Evolutionary conservation across 306 rosid species (phyloP).

Genomic region (Pyrus bretschneideri): DNA sequence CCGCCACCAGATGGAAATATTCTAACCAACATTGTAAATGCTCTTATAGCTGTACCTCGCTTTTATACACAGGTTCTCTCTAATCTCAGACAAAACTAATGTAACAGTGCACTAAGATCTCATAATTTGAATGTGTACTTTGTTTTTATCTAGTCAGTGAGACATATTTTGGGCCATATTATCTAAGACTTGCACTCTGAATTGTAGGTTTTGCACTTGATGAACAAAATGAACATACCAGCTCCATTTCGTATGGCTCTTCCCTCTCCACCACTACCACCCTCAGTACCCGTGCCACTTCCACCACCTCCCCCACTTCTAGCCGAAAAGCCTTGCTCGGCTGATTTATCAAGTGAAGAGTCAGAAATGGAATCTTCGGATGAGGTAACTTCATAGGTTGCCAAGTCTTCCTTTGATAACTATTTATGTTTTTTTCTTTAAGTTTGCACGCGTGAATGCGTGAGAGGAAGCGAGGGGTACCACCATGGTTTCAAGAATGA

Average conservation of each 20-base stretch:
- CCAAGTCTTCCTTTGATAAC: not conserved
- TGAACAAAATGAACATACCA: constrained; percentile 98
- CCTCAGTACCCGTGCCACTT: constrained; percentile 47
- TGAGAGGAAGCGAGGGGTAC: not conserved
- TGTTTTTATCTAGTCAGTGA: constrained; percentile 9
- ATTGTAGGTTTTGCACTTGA: constrained; percentile 80
- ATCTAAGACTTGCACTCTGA: constrained; percentile 13
- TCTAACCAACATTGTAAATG: constrained; percentile 83
- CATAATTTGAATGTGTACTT: constrained; percentile 8
- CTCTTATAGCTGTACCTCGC: constrained; percentile 91
- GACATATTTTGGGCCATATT: constrained; percentile 7
- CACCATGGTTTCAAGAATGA: not conserved
- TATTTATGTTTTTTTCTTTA: not conserved
- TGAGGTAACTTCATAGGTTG: constrained; percentile 50
- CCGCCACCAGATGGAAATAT: constrained; percentile 98
- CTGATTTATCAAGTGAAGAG: constrained; percentile 65
- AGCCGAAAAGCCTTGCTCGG: constrained; percentile 28
- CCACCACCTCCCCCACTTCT: constrained; percentile 42
- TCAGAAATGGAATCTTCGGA: constrained; percentile 97
- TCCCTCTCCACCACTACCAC: constrained; percentile 94
- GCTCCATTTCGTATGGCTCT: constrained; percentile 94
- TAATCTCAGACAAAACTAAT: constrained; percentile 8
- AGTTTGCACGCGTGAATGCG: too few species aligned
- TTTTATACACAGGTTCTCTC: constrained; percentile 80
- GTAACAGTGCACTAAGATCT: constrained; percentile 6